Percentiles rank a stretch among this genome's conserved stretches.
Conservation (phyloP, 2,329 filamentous ascomycete genomes). For the Phaeophleospora eucalypticola region DNA sequence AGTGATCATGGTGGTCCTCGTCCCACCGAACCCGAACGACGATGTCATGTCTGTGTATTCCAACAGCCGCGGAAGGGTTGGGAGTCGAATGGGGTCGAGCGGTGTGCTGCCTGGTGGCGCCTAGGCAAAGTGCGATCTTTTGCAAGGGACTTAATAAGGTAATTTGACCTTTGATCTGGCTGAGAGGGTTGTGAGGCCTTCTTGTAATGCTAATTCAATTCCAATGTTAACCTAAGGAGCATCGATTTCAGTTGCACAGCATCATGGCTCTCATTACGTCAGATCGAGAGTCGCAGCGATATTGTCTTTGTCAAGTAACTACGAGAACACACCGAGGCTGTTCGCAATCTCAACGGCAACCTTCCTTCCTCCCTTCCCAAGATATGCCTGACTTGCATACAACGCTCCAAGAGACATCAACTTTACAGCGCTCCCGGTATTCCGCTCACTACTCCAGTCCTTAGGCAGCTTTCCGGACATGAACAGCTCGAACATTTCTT, state of each 20-base stretch:
- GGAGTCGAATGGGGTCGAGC: background rate
- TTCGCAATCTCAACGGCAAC: background rate
- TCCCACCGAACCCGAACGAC: conserved; percentile 31
- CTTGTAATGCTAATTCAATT: no score
- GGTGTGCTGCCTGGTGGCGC: background rate
- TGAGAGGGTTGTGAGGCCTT: no score
- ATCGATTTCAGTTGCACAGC: background rate
- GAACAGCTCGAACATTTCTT: background rate
- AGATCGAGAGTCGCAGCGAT: background rate
- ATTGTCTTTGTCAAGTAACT: no score
- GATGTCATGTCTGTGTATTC: background rate
- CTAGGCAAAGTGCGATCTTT: no score
- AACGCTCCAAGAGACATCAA: background rate
- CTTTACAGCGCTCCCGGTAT: background rate
- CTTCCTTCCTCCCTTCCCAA: background rate
- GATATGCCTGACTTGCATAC: background rate
- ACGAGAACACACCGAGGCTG: background rate
- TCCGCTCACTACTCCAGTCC: background rate
- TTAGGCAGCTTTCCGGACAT: background rate
- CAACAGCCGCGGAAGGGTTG: background rate
- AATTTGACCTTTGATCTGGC: no score
- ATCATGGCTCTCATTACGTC: background rate
- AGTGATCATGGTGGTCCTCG: conserved; percentile 72
- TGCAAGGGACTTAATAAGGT: background rate
- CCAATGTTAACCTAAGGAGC: no score